Evolutionary conservation across 495 filamentous ascomycete genomes (phyloP).

Genomic region (Talaromyces thailandensis): DNA sequence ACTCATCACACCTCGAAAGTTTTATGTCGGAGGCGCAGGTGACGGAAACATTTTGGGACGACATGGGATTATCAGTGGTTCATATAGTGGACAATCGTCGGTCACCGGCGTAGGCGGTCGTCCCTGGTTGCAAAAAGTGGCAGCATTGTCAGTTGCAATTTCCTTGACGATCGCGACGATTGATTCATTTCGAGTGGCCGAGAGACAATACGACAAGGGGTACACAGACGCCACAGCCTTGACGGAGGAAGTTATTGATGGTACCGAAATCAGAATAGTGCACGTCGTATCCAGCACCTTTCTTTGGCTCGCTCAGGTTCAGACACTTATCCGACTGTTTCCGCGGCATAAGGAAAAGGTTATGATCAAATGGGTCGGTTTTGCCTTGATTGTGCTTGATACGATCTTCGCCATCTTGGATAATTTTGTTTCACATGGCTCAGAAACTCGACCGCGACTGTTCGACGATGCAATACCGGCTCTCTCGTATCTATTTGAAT

Average conservation of each 20-base stretch:
- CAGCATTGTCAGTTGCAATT: slow-evolving; percentile 79
- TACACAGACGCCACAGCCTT: slow-evolving; percentile 64
- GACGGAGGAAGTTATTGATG: slow-evolving; percentile 65
- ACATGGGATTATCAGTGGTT: slow-evolving; percentile 77
- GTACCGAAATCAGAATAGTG: slow-evolving; percentile 77
- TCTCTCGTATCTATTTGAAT: slow-evolving; percentile 85
- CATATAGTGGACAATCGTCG: slow-evolving; percentile 54
- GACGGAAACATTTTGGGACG: slow-evolving; percentile 66
- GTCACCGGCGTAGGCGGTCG: slow-evolving; percentile 81
- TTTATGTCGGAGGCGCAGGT: slow-evolving; percentile 69
- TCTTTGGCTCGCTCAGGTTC: slow-evolving; percentile 93
- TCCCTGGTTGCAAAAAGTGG: slow-evolving; percentile 94
- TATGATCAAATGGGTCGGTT: slow-evolving; percentile 97
- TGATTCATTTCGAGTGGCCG: slow-evolving; percentile 77
- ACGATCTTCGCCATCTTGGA: slow-evolving; percentile 83
- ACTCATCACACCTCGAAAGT: slow-evolving; percentile 82
- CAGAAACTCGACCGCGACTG: slow-evolving; percentile 51
- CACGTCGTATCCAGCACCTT: slow-evolving; percentile 90
- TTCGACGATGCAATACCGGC: slow-evolving; percentile 89
- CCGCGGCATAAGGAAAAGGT: slow-evolving; percentile 95
- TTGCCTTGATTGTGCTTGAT: slow-evolving; percentile 84
- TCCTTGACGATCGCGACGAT: slow-evolving; percentile 88
- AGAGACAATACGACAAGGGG: slow-evolving; percentile 64
- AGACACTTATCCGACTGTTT: slow-evolving; percentile 91
- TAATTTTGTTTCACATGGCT: slow-evolving; percentile 61